A percentile compares a stretch with the other conserved stretches of the same genome.
phyloP scores from a whole-genome alignment of 2,329 filamentous ascomycete species.

The Mariannaea sp. region DNA sequence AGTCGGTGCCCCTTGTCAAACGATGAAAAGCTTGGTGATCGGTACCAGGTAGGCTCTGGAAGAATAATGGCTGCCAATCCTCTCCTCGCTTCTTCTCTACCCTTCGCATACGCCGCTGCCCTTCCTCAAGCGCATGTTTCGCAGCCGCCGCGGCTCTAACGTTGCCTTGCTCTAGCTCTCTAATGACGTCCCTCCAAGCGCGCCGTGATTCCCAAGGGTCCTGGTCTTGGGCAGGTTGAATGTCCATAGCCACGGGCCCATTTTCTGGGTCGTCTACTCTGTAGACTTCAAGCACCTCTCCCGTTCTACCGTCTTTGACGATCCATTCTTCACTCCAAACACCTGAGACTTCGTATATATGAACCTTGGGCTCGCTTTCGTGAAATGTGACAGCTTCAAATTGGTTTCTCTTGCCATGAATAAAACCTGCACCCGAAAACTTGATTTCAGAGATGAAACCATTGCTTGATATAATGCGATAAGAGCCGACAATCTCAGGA shows the following conservation, averaged over 20 bases:
- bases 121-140: slow-evolving; percentile 82
- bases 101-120: slow-evolving; percentile 75
- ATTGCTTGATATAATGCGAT: slow-evolving; percentile 51
- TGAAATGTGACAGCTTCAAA: slow-evolving; percentile 52
- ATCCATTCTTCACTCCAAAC: slow-evolving; percentile 33
- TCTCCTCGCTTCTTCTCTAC: slow-evolving; percentile 59
- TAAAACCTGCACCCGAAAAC: slow-evolving; percentile 52
- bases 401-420: slow-evolving; percentile 44
- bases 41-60: slow-evolving; percentile 3
- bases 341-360: slow-evolving; percentile 22
- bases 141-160: slow-evolving; percentile 72
- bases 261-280: slow-evolving; percentile 41
- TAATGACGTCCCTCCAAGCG: slow-evolving; percentile 79
- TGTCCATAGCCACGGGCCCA: slow-evolving; percentile 42
- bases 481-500: slow-evolving; percentile 53
- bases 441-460: slow-evolving; percentile 53
- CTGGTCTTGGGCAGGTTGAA: slow-evolving; percentile 62
- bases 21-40: slow-evolving; percentile 20
- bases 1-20: slow-evolving; percentile 17
- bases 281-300: slow-evolving; percentile 44
- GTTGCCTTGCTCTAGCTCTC: slow-evolving; percentile 73
- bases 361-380: slow-evolving; percentile 38
- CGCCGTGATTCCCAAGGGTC: slow-evolving; percentile 79
- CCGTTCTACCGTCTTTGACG: slow-evolving; percentile 37
- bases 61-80: slow-evolving; percentile 27